phyloP scores from a whole-genome alignment of 495 filamentous ascomycete species.

The Evernia prunastri region DNA sequence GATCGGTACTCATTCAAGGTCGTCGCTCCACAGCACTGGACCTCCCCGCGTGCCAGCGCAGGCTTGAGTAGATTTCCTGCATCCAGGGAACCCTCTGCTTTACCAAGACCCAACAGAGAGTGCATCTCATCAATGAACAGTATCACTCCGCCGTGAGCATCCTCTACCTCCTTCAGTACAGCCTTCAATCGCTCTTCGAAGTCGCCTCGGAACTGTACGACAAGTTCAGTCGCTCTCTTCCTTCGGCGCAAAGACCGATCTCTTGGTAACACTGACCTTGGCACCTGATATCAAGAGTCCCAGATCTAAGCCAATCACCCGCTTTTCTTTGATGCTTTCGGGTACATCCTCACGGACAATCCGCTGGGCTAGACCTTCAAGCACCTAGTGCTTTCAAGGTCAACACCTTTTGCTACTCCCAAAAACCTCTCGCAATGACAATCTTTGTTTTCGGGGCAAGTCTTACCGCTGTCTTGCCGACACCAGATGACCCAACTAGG shows the following conservation, averaged over 20 bases:
- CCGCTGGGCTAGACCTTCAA: slow-evolving; percentile 86
- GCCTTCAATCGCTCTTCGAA: slow-evolving; percentile 92
- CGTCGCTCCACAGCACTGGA: slow-evolving; percentile 60
- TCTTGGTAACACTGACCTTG: slow-evolving; percentile 38
- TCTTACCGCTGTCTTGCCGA: slow-evolving; percentile 78
- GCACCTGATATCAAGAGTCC: slow-evolving; percentile 91
- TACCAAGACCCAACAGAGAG: slow-evolving; percentile 83
- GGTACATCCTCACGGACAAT: slow-evolving; percentile 92
- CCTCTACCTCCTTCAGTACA: slow-evolving; percentile 83
- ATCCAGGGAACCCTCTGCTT: slow-evolving; percentile 93
- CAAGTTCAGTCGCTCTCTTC: not conserved
- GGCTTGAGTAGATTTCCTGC: slow-evolving; percentile 94
- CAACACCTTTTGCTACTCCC: not conserved
- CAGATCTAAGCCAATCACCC: slow-evolving; percentile 78
- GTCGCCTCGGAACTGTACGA: slow-evolving; percentile 65
- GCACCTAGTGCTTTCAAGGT: slow-evolving; percentile 31
- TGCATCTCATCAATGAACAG: slow-evolving; percentile 96
- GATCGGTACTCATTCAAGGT: slow-evolving; percentile 84
- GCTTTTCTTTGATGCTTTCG: slow-evolving; percentile 92
- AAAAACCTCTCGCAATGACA: not conserved
- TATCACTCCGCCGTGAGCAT: slow-evolving; percentile 82
- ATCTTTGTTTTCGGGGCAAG: not conserved
- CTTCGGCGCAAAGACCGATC: not conserved
- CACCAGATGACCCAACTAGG: slow-evolving; percentile 84
- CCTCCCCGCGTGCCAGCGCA: slow-evolving; percentile 81